Evolutionary conservation across 805 yeast species (phyloP).

Genomic region (Myxozyma mucilagina): DNA sequence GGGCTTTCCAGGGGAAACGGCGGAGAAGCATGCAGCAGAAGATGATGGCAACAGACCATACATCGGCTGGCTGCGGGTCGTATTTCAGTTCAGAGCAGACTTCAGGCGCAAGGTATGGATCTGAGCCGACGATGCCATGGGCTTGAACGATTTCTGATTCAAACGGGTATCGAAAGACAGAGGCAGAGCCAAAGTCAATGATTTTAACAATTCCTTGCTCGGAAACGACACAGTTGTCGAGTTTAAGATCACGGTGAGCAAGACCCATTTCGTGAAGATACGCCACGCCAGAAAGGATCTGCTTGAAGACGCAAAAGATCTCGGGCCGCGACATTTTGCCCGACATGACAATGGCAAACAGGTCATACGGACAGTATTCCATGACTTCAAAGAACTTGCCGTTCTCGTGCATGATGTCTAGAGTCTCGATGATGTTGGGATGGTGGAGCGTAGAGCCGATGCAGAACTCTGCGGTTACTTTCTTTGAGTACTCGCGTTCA

Average conservation of each 20-base stretch:
- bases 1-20: constrained; percentile 94
- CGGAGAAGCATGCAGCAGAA: constrained; percentile 86
- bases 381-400: constrained; percentile 70
- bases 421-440: constrained; percentile 75
- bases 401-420: constrained; percentile 74
- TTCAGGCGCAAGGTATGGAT: constrained; percentile 94
- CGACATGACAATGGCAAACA: constrained; percentile 89
- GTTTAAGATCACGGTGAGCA: constrained; percentile 89
- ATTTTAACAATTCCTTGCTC: constrained; percentile 73
- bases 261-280: constrained; percentile 80
- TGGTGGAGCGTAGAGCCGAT: constrained; percentile 79
- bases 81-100: constrained; percentile 60
- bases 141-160: constrained; percentile 61
- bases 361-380: constrained; percentile 92
- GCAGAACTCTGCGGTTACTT: constrained; percentile 78
- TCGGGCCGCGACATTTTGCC: constrained; percentile 73
- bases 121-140: constrained; percentile 89
- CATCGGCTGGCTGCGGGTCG: constrained; percentile 85
- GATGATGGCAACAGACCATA: constrained; percentile 92
- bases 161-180: constrained; percentile 70
- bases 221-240: constrained; percentile 89
- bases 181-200: constrained; percentile 93
- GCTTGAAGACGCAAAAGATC: constrained; percentile 78
- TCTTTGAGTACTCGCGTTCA: constrained; percentile 67
- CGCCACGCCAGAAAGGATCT: constrained; percentile 69